Evolutionary conservation across 805 yeast genomes (phyloP).

Genomic region (Suhomyces sp.): DNA sequence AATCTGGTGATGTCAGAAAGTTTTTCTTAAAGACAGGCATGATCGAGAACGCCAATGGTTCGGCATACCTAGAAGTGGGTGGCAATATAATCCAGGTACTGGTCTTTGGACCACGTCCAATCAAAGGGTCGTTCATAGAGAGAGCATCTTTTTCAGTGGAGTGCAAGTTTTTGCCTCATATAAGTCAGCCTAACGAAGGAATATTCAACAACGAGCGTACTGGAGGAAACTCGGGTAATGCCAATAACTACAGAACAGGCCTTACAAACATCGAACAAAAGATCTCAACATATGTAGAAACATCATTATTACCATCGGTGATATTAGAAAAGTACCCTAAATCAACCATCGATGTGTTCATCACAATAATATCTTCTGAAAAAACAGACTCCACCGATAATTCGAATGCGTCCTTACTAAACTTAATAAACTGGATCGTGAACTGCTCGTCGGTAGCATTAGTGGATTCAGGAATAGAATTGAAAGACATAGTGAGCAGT

Average conservation of each 20-base stretch:
- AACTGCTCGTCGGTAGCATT: conserved; percentile 70
- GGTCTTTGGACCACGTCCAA: conserved; percentile 88
- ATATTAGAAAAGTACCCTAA: conserved; percentile 79
- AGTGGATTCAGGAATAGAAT: conserved; percentile 80
- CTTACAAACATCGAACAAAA: conserved; percentile 43
- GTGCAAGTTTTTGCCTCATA: conserved; percentile 50
- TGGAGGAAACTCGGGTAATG: conserved; percentile 9
- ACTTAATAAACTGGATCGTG: conserved; percentile 50
- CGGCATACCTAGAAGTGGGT: conserved; percentile 71
- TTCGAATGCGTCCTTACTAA: conserved; percentile 28
- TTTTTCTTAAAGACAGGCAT: conserved; percentile 63
- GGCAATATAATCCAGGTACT: conserved; percentile 62
- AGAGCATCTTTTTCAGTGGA: conserved; percentile 65
- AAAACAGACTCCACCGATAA: conserved; percentile 6
- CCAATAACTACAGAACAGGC: conserved; percentile 28
- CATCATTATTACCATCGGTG: conserved; percentile 51
- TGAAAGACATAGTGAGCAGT: conserved; percentile 71
- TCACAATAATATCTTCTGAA: conserved; percentile 59
- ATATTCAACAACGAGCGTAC: conserved; percentile 22
- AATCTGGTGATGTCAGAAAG: conserved; percentile 27
- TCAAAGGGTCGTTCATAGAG: conserved; percentile 66
- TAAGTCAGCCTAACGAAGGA: conserved; percentile 37
- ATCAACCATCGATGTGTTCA: conserved; percentile 76
- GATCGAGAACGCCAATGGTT: conserved; percentile 74
- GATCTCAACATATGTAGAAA: conserved; percentile 49